Evolutionary conservation across 106 monocot genomes (phyloP).

Genomic region (Hemerocallis citrina): DNA sequence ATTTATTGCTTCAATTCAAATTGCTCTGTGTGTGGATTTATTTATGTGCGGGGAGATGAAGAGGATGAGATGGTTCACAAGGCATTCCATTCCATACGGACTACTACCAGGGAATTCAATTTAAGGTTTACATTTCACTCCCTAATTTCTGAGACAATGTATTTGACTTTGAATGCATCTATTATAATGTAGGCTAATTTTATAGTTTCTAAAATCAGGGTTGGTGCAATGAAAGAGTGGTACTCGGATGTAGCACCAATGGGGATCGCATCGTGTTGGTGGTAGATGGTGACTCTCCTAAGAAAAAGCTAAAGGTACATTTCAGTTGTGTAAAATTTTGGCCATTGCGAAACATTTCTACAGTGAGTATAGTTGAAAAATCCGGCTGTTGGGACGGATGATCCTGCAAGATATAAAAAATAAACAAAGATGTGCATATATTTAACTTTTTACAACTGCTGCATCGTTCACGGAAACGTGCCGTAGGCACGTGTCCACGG

Average conservation of each 20-base stretch:
- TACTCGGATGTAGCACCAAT: slow-evolving; percentile 13
- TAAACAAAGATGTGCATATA: too few species aligned
- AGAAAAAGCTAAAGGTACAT: slow-evolving; percentile 68
- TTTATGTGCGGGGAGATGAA: slow-evolving; percentile 69
- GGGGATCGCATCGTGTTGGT: slow-evolving; percentile 58
- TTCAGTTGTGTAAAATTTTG: too few species aligned
- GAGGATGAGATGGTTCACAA: slow-evolving; percentile 75
- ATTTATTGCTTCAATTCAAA: too few species aligned
- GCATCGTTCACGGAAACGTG: too few species aligned
- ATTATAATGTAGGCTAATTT: neutral
- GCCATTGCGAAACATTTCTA: too few species aligned
- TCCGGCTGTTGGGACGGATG: too few species aligned
- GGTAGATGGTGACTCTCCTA: slow-evolving; percentile 29
- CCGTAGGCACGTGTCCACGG: too few species aligned
- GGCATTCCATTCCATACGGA: slow-evolving; percentile 55
- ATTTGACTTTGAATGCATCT: too few species aligned
- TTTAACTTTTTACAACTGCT: too few species aligned
- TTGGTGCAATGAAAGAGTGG: slow-evolving; percentile 68
- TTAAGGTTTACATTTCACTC: slow-evolving; percentile 43
- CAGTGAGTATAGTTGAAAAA: too few species aligned
- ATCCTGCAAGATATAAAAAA: too few species aligned
- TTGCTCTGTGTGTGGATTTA: slow-evolving; percentile 52
- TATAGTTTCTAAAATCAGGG: slow-evolving; percentile 29
- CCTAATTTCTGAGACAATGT: neutral
- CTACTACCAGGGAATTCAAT: slow-evolving; percentile 54